A percentile compares a stretch with the other conserved stretches of the same genome.
Conservation (phyloP, 805 yeast species). For the Starmerella floris region DNA sequence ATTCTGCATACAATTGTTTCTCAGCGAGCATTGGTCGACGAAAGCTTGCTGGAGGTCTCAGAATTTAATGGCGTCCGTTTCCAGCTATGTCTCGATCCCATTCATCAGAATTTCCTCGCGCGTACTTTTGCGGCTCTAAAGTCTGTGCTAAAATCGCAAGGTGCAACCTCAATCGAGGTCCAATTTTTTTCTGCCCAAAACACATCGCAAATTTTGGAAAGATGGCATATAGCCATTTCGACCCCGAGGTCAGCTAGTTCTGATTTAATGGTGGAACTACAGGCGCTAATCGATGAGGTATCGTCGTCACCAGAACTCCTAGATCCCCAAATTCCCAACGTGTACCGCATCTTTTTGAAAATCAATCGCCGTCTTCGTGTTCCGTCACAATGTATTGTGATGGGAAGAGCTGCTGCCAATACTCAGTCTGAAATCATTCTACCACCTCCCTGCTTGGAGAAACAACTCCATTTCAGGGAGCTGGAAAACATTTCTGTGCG, state of each 20-base stretch:
- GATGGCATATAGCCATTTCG: not conserved
- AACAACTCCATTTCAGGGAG: too few relatives aligned
- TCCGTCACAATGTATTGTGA: not conserved
- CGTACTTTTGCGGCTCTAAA: not conserved
- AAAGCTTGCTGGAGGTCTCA: not conserved
- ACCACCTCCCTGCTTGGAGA: too few relatives aligned
- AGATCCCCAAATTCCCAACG: not conserved
- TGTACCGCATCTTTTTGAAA: not conserved
- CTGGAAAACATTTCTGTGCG: too few relatives aligned
- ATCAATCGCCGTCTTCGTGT: not conserved
- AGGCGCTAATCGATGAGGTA: constrained; percentile 4
- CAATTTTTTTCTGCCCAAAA: not conserved
- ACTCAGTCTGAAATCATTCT: too few relatives aligned
- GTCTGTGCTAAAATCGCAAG: constrained; percentile 2
- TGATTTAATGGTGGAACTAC: too few relatives aligned
- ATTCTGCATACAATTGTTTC: constrained; percentile 1
- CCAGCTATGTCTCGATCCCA: constrained; percentile 1
- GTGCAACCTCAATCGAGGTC: not conserved
- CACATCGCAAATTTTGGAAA: not conserved
- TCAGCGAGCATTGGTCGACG: not conserved
- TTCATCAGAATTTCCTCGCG: not conserved
- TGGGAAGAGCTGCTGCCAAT: too few relatives aligned
- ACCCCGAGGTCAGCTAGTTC: not conserved
- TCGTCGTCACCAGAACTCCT: not conserved
- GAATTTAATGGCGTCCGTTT: not conserved